A percentile compares a stretch with the other conserved stretches of the same genome.
These are phyloP conservation scores for Vaccinium darrowii DNA, from an alignment of 148 eudicot species.

Conservation along the genomic window DNA sequence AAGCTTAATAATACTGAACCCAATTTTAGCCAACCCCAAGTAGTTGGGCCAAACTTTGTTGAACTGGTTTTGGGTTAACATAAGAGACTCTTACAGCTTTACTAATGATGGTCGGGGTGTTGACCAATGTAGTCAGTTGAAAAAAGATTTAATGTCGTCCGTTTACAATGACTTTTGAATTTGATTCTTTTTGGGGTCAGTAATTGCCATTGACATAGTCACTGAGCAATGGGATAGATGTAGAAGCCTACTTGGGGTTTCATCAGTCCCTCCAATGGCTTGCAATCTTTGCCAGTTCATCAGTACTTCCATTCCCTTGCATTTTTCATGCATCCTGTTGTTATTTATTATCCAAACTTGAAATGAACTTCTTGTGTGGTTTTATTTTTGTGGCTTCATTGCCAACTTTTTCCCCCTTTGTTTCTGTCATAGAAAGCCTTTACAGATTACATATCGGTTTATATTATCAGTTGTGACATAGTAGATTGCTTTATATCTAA, in stretches of 20 bases:
- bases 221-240: neutral
- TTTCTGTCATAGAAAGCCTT: neutral
- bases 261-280: neutral
- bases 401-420: neutral
- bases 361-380: neutral
- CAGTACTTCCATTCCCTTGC: neutral
- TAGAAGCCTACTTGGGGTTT: neutral
- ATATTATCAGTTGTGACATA: neutral
- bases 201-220: neutral
- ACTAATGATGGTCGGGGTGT: neutral
- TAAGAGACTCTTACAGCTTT: neutral
- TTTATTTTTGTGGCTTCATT: neutral
- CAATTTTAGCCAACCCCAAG: neutral
- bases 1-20: neutral
- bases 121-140: neutral
- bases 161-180: neutral
- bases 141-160: neutral
- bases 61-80: neutral
- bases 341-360: neutral
- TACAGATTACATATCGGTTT: neutral
- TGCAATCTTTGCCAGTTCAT: neutral
- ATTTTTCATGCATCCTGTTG: neutral
- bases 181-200: neutral
- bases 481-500: neutral
- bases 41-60: neutral